phyloP scores from a whole-genome alignment of 2,329 filamentous ascomycete species.

The Scopulariopsis brevicaulis region DNA sequence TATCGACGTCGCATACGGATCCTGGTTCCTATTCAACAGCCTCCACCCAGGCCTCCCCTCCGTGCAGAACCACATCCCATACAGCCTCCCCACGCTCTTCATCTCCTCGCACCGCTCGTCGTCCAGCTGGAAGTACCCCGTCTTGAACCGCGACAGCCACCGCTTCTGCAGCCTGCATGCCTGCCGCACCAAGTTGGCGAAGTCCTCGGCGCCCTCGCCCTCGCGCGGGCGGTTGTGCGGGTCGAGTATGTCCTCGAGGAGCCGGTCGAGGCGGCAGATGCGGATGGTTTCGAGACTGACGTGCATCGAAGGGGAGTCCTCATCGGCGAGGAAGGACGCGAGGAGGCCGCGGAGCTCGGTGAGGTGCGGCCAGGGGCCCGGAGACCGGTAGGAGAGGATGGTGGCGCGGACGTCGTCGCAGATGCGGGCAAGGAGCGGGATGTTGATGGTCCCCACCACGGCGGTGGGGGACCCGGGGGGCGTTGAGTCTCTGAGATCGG shows the following conservation, averaged over 20 bases:
- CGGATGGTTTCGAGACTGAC: conserved; percentile 11
- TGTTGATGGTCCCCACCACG: background rate
- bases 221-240: conserved; percentile 15
- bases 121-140: conserved; percentile 33
- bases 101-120: conserved; percentile 25
- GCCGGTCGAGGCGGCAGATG: conserved; percentile 17
- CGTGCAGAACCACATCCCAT: conserved; percentile 23
- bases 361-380: background rate
- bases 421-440: conserved; percentile 3
- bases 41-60: conserved; percentile 23
- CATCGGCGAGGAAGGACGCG: conserved; percentile 1
- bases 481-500: too few relatives aligned
- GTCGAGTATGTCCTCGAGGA: conserved; percentile 25
- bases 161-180: conserved; percentile 26
- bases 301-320: background rate
- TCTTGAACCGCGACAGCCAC: conserved; percentile 31
- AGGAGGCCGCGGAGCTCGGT: conserved; percentile 3
- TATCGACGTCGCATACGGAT: conserved; percentile 10
- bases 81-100: conserved; percentile 23
- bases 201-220: conserved; percentile 13
- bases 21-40: conserved; percentile 6
- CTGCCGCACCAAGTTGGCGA: conserved; percentile 20
- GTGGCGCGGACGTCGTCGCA: conserved; percentile 4
- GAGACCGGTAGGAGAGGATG: background rate
- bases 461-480: background rate